A percentile compares a stretch with the other conserved stretches of the same genome.
phyloP scores from a whole-genome alignment of 345 rosid genomes.

The Lepidium africanum region DNA sequence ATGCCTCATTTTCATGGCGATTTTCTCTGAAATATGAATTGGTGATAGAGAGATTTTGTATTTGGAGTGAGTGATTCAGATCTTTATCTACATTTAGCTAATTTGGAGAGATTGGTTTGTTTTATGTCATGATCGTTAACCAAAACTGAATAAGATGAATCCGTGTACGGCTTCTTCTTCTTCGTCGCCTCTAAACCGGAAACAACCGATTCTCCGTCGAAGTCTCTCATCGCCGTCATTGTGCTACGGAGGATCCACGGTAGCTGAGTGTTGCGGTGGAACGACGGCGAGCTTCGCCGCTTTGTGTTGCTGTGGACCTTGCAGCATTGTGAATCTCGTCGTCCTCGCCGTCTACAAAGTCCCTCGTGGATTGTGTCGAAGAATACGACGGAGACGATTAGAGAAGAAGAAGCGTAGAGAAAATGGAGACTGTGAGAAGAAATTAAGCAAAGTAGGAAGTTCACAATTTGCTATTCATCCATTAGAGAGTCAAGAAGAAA shows the following conservation, averaged over 20 bases:
- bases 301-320: slow-evolving; percentile 58
- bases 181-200: neutral
- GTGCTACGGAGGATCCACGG: slow-evolving; percentile 8
- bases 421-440: neutral
- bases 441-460: slow-evolving; percentile 22
- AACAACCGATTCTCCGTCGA: neutral
- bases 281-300: slow-evolving; percentile 65
- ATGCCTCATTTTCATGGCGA: neutral
- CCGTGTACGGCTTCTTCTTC: neutral
- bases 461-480: slow-evolving; percentile 23
- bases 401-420: slow-evolving; percentile 15
- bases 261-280: slow-evolving; percentile 37
- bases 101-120: neutral
- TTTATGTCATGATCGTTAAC: neutral
- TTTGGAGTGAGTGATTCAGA: neutral
- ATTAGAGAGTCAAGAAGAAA: slow-evolving; percentile 2
- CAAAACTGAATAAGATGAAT: neutral
- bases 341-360: slow-evolving; percentile 42
- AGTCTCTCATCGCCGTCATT: neutral
- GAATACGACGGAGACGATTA: neutral
- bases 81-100: neutral
- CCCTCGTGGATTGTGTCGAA: slow-evolving; percentile 44
- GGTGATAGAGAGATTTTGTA: neutral
- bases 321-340: slow-evolving; percentile 39
- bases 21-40: neutral